phyloP scores from a whole-genome alignment of 352 stramenopile genomes.

The Globisporangium orthogonon region DNA sequence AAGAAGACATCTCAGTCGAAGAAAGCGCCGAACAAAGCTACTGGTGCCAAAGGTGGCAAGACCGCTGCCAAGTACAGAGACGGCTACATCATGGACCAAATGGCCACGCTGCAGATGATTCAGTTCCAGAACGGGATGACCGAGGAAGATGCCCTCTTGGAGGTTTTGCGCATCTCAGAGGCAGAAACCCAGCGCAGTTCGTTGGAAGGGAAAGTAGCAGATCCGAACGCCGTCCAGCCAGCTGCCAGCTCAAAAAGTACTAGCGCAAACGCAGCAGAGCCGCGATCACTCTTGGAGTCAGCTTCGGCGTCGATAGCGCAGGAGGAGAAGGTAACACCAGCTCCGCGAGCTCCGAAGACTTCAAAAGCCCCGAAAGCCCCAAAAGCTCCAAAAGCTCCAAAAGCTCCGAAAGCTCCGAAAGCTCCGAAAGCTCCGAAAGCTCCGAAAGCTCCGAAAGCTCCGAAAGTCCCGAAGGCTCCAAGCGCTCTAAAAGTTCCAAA shows the following conservation, averaged over 20 bases:
- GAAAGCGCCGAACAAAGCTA: neutral
- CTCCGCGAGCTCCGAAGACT: too few species aligned
- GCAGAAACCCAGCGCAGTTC: slow-evolving; percentile 8
- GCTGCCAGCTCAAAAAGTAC: neutral
- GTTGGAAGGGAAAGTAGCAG: neutral
- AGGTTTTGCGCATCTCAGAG: slow-evolving; percentile 62
- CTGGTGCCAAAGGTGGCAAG: neutral
- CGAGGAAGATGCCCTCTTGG: slow-evolving; percentile 58
- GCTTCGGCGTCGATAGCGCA: neutral
- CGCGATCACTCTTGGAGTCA: neutral
- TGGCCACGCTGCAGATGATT: slow-evolving; percentile 35
- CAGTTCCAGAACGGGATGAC: slow-evolving; percentile 67
- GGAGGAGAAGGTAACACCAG: neutral
- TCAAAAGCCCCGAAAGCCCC: neutral
- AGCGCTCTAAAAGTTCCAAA: neutral
- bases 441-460: slow-evolving; percentile 1
- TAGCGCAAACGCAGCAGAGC: neutral
- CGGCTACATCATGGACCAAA: slow-evolving; percentile 24
- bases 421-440: neutral
- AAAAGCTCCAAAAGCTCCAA: neutral
- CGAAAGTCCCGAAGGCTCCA: too few species aligned
- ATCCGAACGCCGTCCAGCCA: neutral
- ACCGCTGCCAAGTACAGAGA: slow-evolving; percentile 5
- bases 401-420: neutral
- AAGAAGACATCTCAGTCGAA: neutral